Base-by-base conservation (phyloP, 495 filamentous ascomycete species). In the Pyrenula massariospora region DNA sequence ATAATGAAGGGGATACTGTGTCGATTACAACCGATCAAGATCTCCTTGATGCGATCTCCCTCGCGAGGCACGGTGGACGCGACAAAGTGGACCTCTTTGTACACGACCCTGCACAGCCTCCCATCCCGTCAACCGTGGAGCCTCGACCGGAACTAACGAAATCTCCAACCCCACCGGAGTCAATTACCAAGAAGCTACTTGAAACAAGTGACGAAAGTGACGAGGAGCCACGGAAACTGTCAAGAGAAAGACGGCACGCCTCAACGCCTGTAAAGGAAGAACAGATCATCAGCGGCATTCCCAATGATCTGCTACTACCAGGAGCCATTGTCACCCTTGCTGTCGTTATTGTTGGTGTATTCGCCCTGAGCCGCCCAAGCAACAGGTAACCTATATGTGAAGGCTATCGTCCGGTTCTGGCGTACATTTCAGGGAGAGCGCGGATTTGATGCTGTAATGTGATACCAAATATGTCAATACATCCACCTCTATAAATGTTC, bases 51-150 rank as follows among this genome's bases (percentile, higher is more conserved):
- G 91, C 93, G 2, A 90, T 99, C 57, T 72, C 82, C 12, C 80
- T 96, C 24, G 85, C 94, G 1, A 84, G 87, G 50, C 85, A 84
- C 15, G 77, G 81, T 50, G 83, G 73, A 56, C 82, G 81, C 42
- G 92, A 95, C 56, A 99, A 97, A 77, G 93, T 99, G 25, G 92
- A 99, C 61, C 76, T 99, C 11, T 97, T 95, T 63, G 91, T 99
- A 54, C 93, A 97, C 65, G 88, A 99, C 65, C 93, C 92, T 10
- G 78, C 87, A 49, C 87, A 90, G 65, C 85, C 93, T 8, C 84
- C 93, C 0, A 81, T 91, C 48, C 69, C 78, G 8, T 77, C 81
- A 10, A 81, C 84, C 0, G 62, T 86, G 10, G 84, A 91, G 50
- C 84, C 88, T 25, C 82, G 85, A 12, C 84, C 85, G 0, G 69